Base-by-base conservation (phyloP, 2,329 filamentous ascomycete genomes). In the Botrytis sinoallii region DNA sequence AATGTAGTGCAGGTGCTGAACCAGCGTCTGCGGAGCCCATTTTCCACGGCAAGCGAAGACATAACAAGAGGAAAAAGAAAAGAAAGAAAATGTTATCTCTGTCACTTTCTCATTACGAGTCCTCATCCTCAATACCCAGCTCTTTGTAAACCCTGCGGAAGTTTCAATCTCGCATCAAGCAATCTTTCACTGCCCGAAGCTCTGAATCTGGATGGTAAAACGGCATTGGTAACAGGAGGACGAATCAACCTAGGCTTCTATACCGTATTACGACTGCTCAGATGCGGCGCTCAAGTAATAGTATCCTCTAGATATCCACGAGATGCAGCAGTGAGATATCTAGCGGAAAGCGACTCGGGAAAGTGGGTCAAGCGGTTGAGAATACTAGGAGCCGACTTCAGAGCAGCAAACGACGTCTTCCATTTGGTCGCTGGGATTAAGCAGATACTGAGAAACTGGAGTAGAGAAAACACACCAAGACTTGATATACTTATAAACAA, bases 401-500 rank as follows among this genome's bases (percentile, higher is more conserved):
- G 70, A 42, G 60, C 70, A 40, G 70, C 70, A 0, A 65, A 32
- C 46, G 70, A 72, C n/a, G 61, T 66, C 9, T 72, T 72, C 1
- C 44, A 66, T 55, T n/a, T 72, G 38, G 46, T 72, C 4, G 4
- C n/a, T 32, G 60, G 25, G 0, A 20, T 65, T 25, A 72, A 66
- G 29, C 70, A 42, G n/a, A 4, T 72, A 25, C 16, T 72, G 22
- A 12, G 20, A 25, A 16, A 25, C 14, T 67, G 61, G 70, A n/a
- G 20, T 42, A 32, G 4, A 20, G 61, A 48, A 3, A 48, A 42
- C n/a, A 14, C 18, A 29, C 25, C 25, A 38, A 76, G 69, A 32
- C 60, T 77, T 20, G 75, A 77, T 29, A 76, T 77, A 35, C 65
- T 77, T 32, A 73, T 77, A 67, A 77, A 77, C n/a, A 77, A 76